Conservation (phyloP, 1,139 yeast species). For the Debaryomyces udenii region DNA sequence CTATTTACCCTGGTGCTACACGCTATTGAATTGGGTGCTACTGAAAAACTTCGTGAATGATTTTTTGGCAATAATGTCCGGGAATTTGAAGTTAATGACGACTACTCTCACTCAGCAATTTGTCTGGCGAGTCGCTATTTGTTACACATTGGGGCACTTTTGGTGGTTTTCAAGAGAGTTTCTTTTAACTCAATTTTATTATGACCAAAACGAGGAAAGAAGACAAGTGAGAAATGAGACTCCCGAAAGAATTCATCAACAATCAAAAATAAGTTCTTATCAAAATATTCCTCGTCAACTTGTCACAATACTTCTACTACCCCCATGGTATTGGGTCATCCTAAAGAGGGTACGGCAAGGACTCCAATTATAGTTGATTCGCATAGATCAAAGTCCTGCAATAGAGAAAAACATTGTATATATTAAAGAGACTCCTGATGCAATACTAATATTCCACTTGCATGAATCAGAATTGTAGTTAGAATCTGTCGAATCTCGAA, state of each 20-base stretch:
- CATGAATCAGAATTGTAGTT: no score
- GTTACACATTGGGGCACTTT: slow-evolving; percentile 33
- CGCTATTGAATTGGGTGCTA: slow-evolving; percentile 22
- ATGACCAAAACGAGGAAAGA: slow-evolving; percentile 22
- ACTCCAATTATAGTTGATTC: background rate
- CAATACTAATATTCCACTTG: no score
- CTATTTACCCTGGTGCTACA: slow-evolving; percentile 31
- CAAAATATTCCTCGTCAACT: slow-evolving; percentile 13
- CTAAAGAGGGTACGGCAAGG: slow-evolving; percentile 14
- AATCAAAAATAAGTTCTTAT: slow-evolving; percentile 18
- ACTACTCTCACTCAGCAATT: slow-evolving; percentile 14
- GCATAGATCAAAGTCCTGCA: no score
- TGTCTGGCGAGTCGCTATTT: slow-evolving; percentile 25
- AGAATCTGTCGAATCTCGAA: no score
- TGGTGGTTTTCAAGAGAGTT: slow-evolving; percentile 43
- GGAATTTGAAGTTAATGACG: slow-evolving; percentile 13
- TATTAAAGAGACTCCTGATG: no score
- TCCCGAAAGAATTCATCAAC: slow-evolving; percentile 16
- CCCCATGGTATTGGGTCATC: slow-evolving; percentile 46
- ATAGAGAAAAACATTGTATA: no score
- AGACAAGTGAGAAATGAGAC: slow-evolving; percentile 18
- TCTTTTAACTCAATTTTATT: slow-evolving; percentile 23
- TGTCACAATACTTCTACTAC: slow-evolving; percentile 27
- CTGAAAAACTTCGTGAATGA: slow-evolving; percentile 15
- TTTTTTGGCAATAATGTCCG: slow-evolving; percentile 13